Evolutionary conservation across 1,284 basidiomycete species (phyloP).

Genomic region (Ceratobasidium sp.): DNA sequence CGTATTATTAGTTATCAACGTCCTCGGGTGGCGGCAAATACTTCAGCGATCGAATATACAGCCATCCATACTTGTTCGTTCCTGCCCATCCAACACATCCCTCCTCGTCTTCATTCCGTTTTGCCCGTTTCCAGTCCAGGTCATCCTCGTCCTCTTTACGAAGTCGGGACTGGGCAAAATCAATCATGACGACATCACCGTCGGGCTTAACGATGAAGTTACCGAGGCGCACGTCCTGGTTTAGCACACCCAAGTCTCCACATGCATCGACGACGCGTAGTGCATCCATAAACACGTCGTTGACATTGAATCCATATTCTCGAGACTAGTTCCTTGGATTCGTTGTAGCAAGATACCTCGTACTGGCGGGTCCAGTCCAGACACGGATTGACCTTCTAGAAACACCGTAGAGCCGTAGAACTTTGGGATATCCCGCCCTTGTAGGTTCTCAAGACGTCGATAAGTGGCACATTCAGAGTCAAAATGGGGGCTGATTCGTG

Average conservation of each 20-base stretch:
- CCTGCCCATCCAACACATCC: neutral
- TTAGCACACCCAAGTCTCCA: neutral
- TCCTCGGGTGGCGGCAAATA: too few species aligned
- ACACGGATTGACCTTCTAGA: neutral
- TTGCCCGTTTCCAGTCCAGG: neutral
- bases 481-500: neutral
- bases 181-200: constrained; percentile 7
- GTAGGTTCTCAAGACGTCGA: neutral
- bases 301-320: neutral
- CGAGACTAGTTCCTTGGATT: neutral
- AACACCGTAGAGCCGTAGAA: neutral
- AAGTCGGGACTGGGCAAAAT: constrained; percentile 20
- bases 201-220: constrained; percentile 15
- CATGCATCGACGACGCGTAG: neutral
- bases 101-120: constrained; percentile 4
- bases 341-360: neutral
- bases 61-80: too few species aligned
- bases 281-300: neutral
- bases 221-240: neutral
- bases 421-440: neutral
- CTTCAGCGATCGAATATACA: too few species aligned
- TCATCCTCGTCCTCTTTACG: constrained; percentile 7
- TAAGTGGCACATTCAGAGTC: constrained; percentile 11
- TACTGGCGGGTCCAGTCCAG: neutral
- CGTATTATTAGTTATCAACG: too few species aligned